Conservation (phyloP, 2,329 filamentous ascomycete genomes). For the Xylariaceae sp. region DNA sequence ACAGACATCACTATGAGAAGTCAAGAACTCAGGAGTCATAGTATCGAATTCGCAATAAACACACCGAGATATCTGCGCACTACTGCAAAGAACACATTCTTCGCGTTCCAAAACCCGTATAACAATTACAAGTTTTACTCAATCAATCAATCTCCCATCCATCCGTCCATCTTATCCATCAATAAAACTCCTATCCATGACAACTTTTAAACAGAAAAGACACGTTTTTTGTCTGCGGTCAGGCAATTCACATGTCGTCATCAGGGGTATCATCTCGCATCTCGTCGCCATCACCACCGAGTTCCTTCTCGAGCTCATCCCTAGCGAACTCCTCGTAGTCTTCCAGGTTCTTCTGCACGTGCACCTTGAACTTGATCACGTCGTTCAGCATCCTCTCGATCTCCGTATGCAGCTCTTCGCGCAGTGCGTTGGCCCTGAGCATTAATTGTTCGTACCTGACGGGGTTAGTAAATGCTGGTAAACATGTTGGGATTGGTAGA, state of each 20-base stretch:
- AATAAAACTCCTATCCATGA: not conserved
- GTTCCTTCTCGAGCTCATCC: constrained; percentile 83
- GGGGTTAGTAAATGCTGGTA: constrained; percentile 1
- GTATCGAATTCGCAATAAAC: too few species aligned
- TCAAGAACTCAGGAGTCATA: too few species aligned
- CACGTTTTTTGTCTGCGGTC: not conserved
- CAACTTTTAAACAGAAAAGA: not conserved
- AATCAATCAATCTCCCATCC: too few species aligned
- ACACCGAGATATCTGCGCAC: too few species aligned
- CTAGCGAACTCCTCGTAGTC: constrained; percentile 92
- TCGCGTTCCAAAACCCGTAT: too few species aligned
- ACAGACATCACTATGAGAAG: too few species aligned
- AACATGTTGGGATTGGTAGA: constrained; percentile 20
- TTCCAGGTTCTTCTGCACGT: constrained; percentile 86
- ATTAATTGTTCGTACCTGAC: constrained; percentile 82
- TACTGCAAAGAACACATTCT: too few species aligned
- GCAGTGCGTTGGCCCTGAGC: constrained; percentile 72
- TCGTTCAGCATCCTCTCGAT: constrained; percentile 95
- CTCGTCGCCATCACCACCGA: constrained; percentile 69
- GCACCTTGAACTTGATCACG: constrained; percentile 97
- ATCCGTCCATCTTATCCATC: too few species aligned
- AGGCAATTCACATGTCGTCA: constrained; percentile 38
- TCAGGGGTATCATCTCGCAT: constrained; percentile 48
- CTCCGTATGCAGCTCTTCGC: constrained; percentile 97
- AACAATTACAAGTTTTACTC: too few species aligned